These are phyloP conservation scores for Chaetomium sp. DNA, from an alignment of 2,329 filamentous ascomycete genomes.

Conservation along the genomic window DNA sequence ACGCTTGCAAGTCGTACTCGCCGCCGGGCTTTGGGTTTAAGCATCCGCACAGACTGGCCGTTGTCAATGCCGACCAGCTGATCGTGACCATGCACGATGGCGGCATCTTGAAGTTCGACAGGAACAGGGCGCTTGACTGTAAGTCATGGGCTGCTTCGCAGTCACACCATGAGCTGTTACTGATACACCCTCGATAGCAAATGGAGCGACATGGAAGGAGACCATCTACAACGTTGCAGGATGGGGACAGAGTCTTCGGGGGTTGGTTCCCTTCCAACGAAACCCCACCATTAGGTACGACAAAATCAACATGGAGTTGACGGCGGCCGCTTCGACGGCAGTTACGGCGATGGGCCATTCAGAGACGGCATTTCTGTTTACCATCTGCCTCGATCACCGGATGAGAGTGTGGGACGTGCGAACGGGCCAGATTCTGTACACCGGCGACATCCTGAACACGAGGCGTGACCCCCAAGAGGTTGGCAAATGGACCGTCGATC, in stretches of 20 bases:
- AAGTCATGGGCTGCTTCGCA: constrained; percentile 32
- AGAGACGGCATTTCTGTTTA: constrained; percentile 63
- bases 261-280: constrained; percentile 67
- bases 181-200: constrained; percentile 25
- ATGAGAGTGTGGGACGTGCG: constrained; percentile 86
- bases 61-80: constrained; percentile 71
- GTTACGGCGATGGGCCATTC: constrained; percentile 55
- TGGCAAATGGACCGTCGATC: constrained; percentile 75
- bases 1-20: constrained; percentile 73
- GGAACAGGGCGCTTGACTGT: constrained; percentile 54
- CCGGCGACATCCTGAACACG: constrained; percentile 75
- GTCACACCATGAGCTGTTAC: constrained; percentile 5
- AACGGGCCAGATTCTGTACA: constrained; percentile 75
- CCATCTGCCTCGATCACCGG: constrained; percentile 85
- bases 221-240: constrained; percentile 72
- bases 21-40: constrained; percentile 77
- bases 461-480: constrained; percentile 66
- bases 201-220: constrained; percentile 62
- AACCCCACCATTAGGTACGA: constrained; percentile 65
- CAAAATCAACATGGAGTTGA: constrained; percentile 66
- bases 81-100: constrained; percentile 82
- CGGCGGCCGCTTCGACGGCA: constrained; percentile 66
- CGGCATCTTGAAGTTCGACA: constrained; percentile 70
- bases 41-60: constrained; percentile 77
- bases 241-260: constrained; percentile 68